These are phyloP conservation scores for Saussurea involucrata DNA, from an alignment of 129 eudicot species.

Conservation along the genomic window DNA sequence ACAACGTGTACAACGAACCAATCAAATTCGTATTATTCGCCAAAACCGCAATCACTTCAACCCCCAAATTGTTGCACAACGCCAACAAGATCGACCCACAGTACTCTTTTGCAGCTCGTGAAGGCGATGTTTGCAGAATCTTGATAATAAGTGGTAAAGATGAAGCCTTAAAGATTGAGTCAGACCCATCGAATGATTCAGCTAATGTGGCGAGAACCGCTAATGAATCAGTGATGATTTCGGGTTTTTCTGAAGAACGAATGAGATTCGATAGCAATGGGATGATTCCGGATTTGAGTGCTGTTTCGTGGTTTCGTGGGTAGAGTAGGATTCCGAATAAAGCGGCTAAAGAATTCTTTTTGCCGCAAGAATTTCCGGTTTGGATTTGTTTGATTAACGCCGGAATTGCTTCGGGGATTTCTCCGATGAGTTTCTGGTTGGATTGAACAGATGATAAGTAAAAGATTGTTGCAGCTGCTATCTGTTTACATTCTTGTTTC, in stretches of 20 bases:
- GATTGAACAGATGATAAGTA: conserved; percentile 59
- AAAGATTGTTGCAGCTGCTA: conserved; percentile 75
- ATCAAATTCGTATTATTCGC: conserved; percentile 57
- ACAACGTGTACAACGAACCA: conserved; percentile 42
- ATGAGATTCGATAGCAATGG: conserved; percentile 48
- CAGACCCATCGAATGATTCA: conserved; percentile 62
- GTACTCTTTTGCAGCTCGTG: conserved; percentile 61
- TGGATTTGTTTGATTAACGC: conserved; percentile 49
- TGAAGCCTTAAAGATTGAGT: conserved; percentile 35
- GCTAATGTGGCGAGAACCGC: conserved; percentile 66
- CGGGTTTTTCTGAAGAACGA: conserved; percentile 43
- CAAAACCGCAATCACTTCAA: conserved; percentile 47
- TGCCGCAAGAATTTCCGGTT: conserved; percentile 56
- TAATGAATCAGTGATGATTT: conserved; percentile 59
- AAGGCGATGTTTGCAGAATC: conserved; percentile 29
- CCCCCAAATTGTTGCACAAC: conserved; percentile 57
- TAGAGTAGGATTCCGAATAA: conserved; percentile 58
- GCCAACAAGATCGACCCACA: conserved; percentile 68
- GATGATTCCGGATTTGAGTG: conserved; percentile 45
- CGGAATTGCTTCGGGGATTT: conserved; percentile 44
- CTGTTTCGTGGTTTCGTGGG: conserved; percentile 52
- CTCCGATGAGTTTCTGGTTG: conserved; percentile 52
- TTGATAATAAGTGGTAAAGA: conserved; percentile 29
- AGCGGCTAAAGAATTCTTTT: conserved; percentile 70
- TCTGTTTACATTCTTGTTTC: conserved; percentile 56